Base-by-base conservation (phyloP, 257 asterid genomes). In the Penstemon eatonii region DNA sequence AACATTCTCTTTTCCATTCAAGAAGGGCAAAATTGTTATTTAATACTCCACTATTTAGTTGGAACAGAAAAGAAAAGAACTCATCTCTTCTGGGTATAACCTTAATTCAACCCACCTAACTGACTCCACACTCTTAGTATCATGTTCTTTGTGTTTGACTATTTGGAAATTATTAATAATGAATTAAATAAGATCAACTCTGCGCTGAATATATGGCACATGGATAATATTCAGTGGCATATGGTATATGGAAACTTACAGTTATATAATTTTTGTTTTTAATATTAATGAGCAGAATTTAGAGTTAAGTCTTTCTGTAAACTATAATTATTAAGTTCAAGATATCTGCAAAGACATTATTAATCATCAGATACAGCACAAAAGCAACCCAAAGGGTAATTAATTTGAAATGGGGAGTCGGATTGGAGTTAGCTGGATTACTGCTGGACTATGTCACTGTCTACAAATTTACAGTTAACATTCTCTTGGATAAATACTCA, bases 231-330 rank as follows among this genome's bases (percentile, higher is more conserved):
- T 57, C 54, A 66, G 37, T 25, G 49, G 56, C 54, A 40, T 49
- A 41, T 56, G 38, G 49, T 47, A 40, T 49, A 36, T 56, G 38
- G 49, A 36, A 49, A 59, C 52, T 19, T 61, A 44, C 56, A 65
- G 56, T 65, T 49, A 49, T 42, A 47, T 41, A 59, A 40, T 53
- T 50, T 40, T 69, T 70, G 76, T 70, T 65, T 60, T 65, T 61
- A 65, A 37, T 41, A 43, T 41, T 44, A 4, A 13, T 53, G 8
- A 57, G 44, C 15, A 9, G 50, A 59, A 6, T 38, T 59, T 51
- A 75, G 65, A 63, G 55, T 58, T 36, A 55, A 69, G 70, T 5
- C 8, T 71, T 60, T 45, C 71, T 62, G 74, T 72, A 67, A 67
- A 63, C 55, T 68, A 55, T 43, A 8, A 42, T 52, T 69, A 49